Percentiles rank a stretch among this genome's conserved stretches.
phyloP scores from a whole-genome alignment of 352 stramenopile genomes.

The Phytophthora brassicae region DNA sequence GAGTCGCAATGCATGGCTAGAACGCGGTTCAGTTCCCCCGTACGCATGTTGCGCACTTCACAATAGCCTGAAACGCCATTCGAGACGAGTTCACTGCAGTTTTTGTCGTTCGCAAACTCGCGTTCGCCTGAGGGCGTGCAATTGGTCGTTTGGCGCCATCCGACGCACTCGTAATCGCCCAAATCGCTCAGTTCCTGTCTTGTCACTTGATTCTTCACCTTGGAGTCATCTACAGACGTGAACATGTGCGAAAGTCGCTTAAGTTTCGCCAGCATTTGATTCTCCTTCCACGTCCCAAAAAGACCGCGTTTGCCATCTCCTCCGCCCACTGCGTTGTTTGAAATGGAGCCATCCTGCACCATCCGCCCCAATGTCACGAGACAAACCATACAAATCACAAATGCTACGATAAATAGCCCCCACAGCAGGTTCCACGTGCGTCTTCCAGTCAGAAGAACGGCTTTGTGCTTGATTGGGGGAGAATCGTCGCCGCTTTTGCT shows the following conservation, averaged over 20 bases:
- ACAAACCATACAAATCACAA: constrained; percentile 54
- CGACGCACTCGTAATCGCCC: constrained; percentile 58
- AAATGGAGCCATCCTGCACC: constrained; percentile 46
- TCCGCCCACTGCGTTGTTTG: constrained; percentile 46
- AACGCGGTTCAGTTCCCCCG: constrained; percentile 41
- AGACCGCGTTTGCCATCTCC: constrained; percentile 29
- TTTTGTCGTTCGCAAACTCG: constrained; percentile 42
- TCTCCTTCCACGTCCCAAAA: constrained; percentile 42
- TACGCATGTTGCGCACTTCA: constrained; percentile 49
- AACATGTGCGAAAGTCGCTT: constrained; percentile 45
- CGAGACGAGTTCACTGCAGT: constrained; percentile 39
- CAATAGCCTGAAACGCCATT: constrained; percentile 59
- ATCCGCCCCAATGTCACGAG: constrained; percentile 49
- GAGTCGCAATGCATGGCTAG: constrained; percentile 72
- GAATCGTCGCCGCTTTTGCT: constrained; percentile 29
- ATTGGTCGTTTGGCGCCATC: constrained; percentile 53
- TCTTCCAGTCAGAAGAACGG: constrained; percentile 18
- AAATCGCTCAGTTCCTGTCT: constrained; percentile 33
- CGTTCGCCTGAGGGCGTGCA: constrained; percentile 45
- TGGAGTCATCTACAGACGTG: constrained; percentile 27
- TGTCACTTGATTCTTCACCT: constrained; percentile 24
- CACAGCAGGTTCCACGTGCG: constrained; percentile 49
- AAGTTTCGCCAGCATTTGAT: constrained; percentile 46
- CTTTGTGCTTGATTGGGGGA: constrained; percentile 9
- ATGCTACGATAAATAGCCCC: constrained; percentile 44